Conservation (phyloP, 2,329 filamentous ascomycete genomes). For the Colletotrichum brevisporum region DNA sequence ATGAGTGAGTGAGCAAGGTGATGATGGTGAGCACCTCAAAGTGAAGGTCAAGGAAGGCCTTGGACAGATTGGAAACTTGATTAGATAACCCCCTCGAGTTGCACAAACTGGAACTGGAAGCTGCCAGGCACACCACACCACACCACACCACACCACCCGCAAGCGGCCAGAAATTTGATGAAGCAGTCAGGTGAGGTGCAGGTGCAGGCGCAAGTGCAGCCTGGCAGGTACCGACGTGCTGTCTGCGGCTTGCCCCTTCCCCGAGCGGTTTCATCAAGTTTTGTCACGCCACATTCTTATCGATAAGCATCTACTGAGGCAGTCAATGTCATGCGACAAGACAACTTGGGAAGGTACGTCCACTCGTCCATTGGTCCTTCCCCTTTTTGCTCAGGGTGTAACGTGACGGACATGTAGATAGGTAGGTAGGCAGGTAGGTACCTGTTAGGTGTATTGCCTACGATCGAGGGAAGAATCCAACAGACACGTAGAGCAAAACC, state of each 20-base stretch:
- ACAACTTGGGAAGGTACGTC: too few relatives aligned
- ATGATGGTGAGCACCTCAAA: neutral
- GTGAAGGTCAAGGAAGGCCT: constrained; percentile 9
- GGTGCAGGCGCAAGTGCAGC: too few relatives aligned
- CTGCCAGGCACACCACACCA: neutral
- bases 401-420: too few relatives aligned
- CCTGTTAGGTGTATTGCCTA: too few relatives aligned
- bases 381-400: too few relatives aligned
- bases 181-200: too few relatives aligned
- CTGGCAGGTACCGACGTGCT: neutral
- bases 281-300: constrained; percentile 9
- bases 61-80: constrained; percentile 17
- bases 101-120: neutral
- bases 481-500: neutral
- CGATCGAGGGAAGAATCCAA: neutral
- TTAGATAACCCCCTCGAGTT: constrained; percentile 8
- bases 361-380: too few relatives aligned
- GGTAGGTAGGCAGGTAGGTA: too few relatives aligned
- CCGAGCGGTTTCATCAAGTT: neutral
- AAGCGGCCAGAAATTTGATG: too few relatives aligned
- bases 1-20: constrained; percentile 9
- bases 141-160: too few relatives aligned
- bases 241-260: neutral
- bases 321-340: neutral
- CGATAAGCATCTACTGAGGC: neutral